phyloP scores from a whole-genome alignment of 1,284 basidiomycete genomes.

The Sporisorium reilianum region DNA sequence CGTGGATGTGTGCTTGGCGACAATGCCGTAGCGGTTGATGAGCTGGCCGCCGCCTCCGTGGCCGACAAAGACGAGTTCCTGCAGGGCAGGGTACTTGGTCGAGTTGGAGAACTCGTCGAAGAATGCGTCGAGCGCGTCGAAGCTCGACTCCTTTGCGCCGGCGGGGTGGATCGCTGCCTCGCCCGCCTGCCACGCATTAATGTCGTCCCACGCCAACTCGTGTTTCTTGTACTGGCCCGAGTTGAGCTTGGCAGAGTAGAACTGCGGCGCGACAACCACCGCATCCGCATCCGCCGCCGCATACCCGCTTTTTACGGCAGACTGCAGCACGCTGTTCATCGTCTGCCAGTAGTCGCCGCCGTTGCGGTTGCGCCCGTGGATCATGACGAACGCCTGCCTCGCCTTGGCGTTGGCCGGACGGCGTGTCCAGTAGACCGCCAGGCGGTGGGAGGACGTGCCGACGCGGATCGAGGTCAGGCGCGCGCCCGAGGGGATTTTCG shows the following conservation, averaged over 20 bases:
- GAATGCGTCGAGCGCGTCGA: slow-evolving; percentile 64
- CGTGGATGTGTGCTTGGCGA: slow-evolving; percentile 51
- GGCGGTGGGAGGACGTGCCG: slow-evolving; percentile 24
- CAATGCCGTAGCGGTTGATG: slow-evolving; percentile 62
- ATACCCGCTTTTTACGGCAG: slow-evolving; percentile 42
- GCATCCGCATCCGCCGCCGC: slow-evolving; percentile 40
- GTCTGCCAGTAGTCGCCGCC: slow-evolving; percentile 60
- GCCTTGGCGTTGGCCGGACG: slow-evolving; percentile 34
- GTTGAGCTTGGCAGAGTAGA: slow-evolving; percentile 59
- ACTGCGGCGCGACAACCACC: slow-evolving; percentile 63
- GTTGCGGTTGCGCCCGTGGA: slow-evolving; percentile 63
- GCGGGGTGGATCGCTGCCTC: slow-evolving; percentile 60
- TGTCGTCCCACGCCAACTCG: slow-evolving; percentile 62
- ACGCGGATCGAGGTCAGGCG: slow-evolving; percentile 47
- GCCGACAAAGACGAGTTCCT: slow-evolving; percentile 65
- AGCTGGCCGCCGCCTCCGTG: slow-evolving; percentile 68
- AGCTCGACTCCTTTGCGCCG: slow-evolving; percentile 47
- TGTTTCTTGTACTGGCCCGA: slow-evolving; percentile 53
- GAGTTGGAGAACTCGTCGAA: slow-evolving; percentile 55
- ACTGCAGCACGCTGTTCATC: slow-evolving; percentile 53
- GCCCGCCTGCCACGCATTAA: slow-evolving; percentile 67
- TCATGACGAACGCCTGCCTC: slow-evolving; percentile 64
- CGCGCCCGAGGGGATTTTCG: slow-evolving; percentile 51
- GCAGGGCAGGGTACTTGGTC: slow-evolving; percentile 51
- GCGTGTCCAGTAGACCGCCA: slow-evolving; percentile 57